Base-by-base conservation (phyloP, 805 yeast genomes). In the Ogataea pini region DNA sequence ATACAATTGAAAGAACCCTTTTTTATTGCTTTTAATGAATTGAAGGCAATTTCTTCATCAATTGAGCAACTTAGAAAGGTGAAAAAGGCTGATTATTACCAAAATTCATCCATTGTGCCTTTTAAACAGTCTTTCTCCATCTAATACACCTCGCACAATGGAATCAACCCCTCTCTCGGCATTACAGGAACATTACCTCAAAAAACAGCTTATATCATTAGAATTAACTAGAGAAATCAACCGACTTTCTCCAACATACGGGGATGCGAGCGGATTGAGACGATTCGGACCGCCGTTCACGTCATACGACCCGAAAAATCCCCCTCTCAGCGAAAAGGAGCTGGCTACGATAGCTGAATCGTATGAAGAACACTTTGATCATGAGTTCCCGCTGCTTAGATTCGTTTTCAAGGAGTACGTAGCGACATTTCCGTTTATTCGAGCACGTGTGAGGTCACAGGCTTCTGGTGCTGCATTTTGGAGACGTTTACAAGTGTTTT, bases 401-500 rank as follows among this genome's bases (percentile, higher is more conserved):
- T 88, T 77, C 67, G 77, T 89, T 51, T 82, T 91, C 62, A 64
- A 72, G 42, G 71, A 79, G 37, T 85, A 83, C 50, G 65, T 91
- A 2, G 72, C 75, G 44, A 79, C 85, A 1, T 85, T 92, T 57
- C 98, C 99, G 0, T 84, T 90, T 60, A 71, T 94, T 27, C 75
- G 78, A 37, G 76, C 77, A 36, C 80, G 80, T 43, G 50, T 67
- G 47, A 48, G 52, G 19, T 34, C 42, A 1, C 45, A 50, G 33
- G 44, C 43, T 5, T 50, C 55, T 17, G 54, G 55, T 25, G 54
- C 57, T 24, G 52, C 46, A 14, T 88, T 92, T 60, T 92, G 97
- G 97, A 79, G 80, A 39, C 83, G 85, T 41, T 83, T 90, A 0
- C 97, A 91, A 67, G 83, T 83, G 20, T 89, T 91, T 60, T 79